Conservation (phyloP, 2,329 filamentous ascomycete species). For the Cryphonectria carpinicola region DNA sequence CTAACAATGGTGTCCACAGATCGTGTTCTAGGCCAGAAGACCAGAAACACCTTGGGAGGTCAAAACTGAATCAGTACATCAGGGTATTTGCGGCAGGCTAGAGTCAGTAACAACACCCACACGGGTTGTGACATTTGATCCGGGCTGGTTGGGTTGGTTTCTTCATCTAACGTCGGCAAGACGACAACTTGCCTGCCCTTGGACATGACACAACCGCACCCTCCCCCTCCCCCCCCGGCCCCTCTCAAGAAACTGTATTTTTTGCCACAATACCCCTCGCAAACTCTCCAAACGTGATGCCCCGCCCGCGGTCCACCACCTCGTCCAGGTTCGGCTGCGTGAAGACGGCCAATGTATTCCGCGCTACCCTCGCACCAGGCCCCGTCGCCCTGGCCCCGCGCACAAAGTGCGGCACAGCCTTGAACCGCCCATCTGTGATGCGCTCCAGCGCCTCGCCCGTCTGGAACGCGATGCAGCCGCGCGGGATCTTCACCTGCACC, state of each 20-base stretch:
- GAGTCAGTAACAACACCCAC: background rate
- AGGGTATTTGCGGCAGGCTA: background rate
- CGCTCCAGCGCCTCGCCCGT: constrained; percentile 90
- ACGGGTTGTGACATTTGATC: background rate
- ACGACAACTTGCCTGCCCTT: background rate
- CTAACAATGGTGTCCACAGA: constrained; percentile 6
- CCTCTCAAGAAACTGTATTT: constrained; percentile 55
- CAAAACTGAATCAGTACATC: background rate
- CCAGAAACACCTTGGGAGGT: too few relatives aligned
- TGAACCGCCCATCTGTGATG: constrained; percentile 89
- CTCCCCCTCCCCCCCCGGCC: too few relatives aligned
- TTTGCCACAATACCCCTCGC: constrained; percentile 64
- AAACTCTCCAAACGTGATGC: constrained; percentile 76
- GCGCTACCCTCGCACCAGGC: constrained; percentile 56
- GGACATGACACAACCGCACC: too few relatives aligned
- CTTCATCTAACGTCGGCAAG: background rate
- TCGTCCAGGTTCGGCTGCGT: constrained; percentile 93
- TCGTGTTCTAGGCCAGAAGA: constrained; percentile 4
- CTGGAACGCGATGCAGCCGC: constrained; percentile 92
- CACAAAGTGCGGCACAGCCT: constrained; percentile 95
- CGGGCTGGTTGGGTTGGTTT: background rate
- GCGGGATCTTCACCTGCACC: constrained; percentile 90
- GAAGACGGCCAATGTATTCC: constrained; percentile 94
- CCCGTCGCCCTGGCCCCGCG: constrained; percentile 64
- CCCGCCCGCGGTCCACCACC: constrained; percentile 70